These are phyloP conservation scores for Macrophomina phaseolina DNA, from an alignment of 2,329 filamentous ascomycete genomes.

Conservation along the genomic window DNA sequence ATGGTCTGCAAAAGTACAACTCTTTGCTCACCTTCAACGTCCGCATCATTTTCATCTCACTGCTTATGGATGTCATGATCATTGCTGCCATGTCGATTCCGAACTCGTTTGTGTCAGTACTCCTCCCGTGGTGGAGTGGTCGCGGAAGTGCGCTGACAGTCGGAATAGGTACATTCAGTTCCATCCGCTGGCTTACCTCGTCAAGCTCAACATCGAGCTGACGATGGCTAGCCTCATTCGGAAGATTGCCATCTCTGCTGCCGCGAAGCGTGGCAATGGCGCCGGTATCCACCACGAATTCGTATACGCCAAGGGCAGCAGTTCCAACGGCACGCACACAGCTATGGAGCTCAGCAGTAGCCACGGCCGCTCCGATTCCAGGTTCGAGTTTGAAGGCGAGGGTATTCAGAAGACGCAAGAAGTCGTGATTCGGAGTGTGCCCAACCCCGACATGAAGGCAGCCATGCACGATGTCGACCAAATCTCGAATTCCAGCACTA, in stretches of 20 bases:
- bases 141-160: neutral
- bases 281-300: conserved; percentile 10
- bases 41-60: conserved; percentile 56
- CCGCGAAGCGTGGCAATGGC: conserved; percentile 17
- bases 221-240: conserved; percentile 58
- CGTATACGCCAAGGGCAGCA: conserved; percentile 11
- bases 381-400: conserved; percentile 18
- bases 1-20: conserved; percentile 59
- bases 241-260: conserved; percentile 33
- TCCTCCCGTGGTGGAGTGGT: neutral
- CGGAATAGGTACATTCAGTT: conserved; percentile 54
- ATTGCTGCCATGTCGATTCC: conserved; percentile 55
- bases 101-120: conserved; percentile 51
- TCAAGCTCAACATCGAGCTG: conserved; percentile 60
- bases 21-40: conserved; percentile 58
- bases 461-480: conserved; percentile 7
- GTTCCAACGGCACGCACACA: conserved; percentile 5
- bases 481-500: conserved; percentile 21
- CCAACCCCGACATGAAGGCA: conserved; percentile 17
- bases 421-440: conserved; percentile 6
- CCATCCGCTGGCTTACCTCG: conserved; percentile 56
- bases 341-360: conserved; percentile 17
- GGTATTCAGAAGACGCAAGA: conserved; percentile 25
- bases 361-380: conserved; percentile 10
- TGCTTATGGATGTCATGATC: conserved; percentile 58